A percentile compares a stretch with the other conserved stretches of the same genome.
Evolutionary conservation across 2,329 filamentous ascomycete genomes (phyloP).

Genomic region (Dendrostoma leiphaemia): DNA sequence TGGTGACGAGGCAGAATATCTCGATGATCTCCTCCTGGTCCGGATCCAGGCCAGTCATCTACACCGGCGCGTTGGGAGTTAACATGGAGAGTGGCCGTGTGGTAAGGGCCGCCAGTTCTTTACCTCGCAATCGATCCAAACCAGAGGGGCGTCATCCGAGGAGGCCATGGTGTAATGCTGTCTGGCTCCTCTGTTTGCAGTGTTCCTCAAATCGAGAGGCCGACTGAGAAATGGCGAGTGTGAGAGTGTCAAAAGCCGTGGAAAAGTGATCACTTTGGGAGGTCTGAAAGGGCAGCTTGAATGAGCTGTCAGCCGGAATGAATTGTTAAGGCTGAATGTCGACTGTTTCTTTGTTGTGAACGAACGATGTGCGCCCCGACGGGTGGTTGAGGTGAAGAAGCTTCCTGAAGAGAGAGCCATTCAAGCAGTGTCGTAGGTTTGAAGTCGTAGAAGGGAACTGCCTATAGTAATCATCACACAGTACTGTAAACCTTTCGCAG

Average conservation of each 20-base stretch:
- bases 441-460: too few relatives aligned
- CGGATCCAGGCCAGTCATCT: conserved; percentile 91
- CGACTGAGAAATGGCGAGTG: too few relatives aligned
- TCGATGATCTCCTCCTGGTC: conserved; percentile 83
- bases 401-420: neutral
- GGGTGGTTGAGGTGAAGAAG: neutral
- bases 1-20: conserved; percentile 89
- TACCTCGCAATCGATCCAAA: conserved; percentile 78
- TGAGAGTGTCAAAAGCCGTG: neutral
- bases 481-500: too few relatives aligned
- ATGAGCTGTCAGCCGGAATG: too few relatives aligned
- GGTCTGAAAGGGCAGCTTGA: too few relatives aligned
- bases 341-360: neutral
- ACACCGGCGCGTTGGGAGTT: conserved; percentile 14
- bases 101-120: conserved; percentile 13
- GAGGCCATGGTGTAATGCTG: conserved; percentile 15
- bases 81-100: neutral
- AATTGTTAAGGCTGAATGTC: neutral
- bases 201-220: too few relatives aligned
- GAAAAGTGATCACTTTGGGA: neutral
- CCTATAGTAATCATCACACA: too few relatives aligned
- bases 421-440: too few relatives aligned
- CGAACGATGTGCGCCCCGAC: neutral
- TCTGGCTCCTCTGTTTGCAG: too few relatives aligned
- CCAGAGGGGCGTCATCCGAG: conserved; percentile 56